These are phyloP conservation scores for Euphorbia tirucalli DNA, from an alignment of 345 rosid genomes.

Conservation along the genomic window DNA sequence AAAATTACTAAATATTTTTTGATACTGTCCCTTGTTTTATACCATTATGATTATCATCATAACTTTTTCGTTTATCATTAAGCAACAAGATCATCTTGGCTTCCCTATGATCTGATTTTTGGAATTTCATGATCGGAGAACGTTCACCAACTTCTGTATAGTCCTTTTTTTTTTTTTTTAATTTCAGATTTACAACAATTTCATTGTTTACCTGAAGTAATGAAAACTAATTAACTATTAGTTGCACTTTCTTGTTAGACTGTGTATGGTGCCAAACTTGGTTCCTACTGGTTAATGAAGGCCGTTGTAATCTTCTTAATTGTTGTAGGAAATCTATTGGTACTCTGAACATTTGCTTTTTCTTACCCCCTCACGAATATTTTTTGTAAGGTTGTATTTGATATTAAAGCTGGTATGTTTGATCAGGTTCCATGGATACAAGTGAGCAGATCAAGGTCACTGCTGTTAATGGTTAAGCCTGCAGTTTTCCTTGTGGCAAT, in stretches of 20 bases:
- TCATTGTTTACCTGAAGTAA: background rate
- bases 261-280: background rate
- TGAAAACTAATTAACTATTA: background rate
- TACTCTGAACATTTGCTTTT: background rate
- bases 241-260: background rate
- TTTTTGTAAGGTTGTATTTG: constrained; percentile 10
- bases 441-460: constrained; percentile 82
- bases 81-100: background rate
- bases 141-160: background rate
- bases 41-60: background rate
- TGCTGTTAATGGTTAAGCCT: constrained; percentile 74
- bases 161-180: background rate
- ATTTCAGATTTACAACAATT: background rate
- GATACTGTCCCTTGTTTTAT: background rate
- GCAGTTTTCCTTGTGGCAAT: constrained; percentile 63
- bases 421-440: constrained; percentile 92
- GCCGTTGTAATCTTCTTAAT: background rate
- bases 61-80: background rate
- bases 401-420: constrained; percentile 23
- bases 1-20: background rate
- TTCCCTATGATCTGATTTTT: background rate
- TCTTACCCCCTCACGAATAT: background rate
- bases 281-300: constrained; percentile 2
- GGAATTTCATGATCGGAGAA: background rate
- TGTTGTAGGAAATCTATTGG: background rate